Percentiles rank a stretch among this genome's conserved stretches.
Conservation (phyloP, 192 early-diverging fungal species). For the Coemansia guatemalensis region DNA sequence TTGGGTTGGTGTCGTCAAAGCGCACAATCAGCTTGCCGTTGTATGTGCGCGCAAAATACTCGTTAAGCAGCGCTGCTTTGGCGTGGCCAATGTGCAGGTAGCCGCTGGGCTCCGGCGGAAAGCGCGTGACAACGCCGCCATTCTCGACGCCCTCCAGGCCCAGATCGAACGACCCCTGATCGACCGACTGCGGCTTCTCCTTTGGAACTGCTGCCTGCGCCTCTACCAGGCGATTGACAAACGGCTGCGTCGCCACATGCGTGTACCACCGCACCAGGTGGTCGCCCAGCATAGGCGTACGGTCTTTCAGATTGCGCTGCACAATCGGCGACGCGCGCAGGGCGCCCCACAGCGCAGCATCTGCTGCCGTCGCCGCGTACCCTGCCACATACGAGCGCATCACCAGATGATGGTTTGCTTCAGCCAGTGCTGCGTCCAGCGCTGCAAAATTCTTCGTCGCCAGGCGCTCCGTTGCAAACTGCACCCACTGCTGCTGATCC, state of each 20-base stretch:
- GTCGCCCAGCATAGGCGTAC: conserved; percentile 57
- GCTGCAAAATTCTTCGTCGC: conserved; percentile 66
- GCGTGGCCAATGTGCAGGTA: conserved; percentile 99
- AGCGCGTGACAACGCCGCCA: conserved; percentile 94
- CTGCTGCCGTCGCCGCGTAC: conserved; percentile 73
- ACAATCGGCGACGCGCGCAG: conserved; percentile 81
- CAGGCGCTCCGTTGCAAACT: conserved; percentile 67
- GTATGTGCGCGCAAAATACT: conserved; percentile 91
- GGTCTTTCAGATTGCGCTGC: conserved; percentile 72
- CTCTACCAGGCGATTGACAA: conserved; percentile 46
- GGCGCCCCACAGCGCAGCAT: conserved; percentile 86
- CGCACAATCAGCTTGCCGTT: conserved; percentile 92
- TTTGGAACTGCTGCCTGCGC: conserved; percentile 6
- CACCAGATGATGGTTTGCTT: conserved; percentile 79
- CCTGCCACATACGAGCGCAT: conserved; percentile 81
- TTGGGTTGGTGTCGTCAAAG: conserved; percentile 98
- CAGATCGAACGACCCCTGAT: conserved; percentile 95
- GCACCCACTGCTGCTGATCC: conserved; percentile 70
- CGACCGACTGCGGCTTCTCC: conserved; percentile 53
- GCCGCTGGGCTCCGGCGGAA: conserved; percentile 98
- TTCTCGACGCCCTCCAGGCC: conserved; percentile 72
- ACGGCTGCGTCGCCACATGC: conserved; percentile 64
- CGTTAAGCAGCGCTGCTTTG: conserved; percentile 97
- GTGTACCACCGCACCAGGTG: conserved; percentile 83
- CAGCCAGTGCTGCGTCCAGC: conserved; percentile 64